phyloP scores from a whole-genome alignment of 331 rosid genomes.

The Telfairia occidentalis region DNA sequence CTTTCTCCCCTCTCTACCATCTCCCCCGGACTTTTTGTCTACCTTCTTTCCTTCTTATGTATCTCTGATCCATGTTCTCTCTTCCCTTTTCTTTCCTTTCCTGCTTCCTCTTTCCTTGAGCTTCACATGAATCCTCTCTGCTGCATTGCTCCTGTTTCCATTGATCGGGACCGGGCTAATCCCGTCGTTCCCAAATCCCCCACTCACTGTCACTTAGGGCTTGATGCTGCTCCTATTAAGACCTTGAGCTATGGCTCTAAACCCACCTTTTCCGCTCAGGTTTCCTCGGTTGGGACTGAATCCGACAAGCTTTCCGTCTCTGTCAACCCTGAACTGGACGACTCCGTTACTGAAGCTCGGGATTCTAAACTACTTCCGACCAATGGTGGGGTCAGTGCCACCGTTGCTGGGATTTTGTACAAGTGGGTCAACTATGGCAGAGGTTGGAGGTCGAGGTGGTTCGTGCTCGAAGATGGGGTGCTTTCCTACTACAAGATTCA shows the following conservation, averaged over 20 bases:
- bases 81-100: background rate
- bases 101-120: background rate
- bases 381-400: conserved; percentile 38
- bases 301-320: conserved; percentile 33
- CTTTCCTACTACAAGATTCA: conserved; percentile 94
- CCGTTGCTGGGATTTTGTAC: conserved; percentile 78
- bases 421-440: conserved; percentile 99
- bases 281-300: conserved; percentile 44
- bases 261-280: conserved; percentile 50
- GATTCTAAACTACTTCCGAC: conserved; percentile 47
- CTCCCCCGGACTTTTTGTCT: conserved; percentile 11
- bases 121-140: conserved; percentile 99
- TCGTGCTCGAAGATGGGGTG: conserved; percentile 88
- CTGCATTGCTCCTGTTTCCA: conserved; percentile 99
- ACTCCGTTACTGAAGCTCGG: conserved; percentile 27
- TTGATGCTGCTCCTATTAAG: conserved; percentile 41
- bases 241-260: conserved; percentile 41
- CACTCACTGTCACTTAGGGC: conserved; percentile 43
- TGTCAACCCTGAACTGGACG: conserved; percentile 39
- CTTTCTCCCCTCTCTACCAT: background rate
- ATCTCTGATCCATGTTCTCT: conserved; percentile 1
- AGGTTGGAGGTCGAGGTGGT: conserved; percentile 98
- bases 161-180: conserved; percentile 70
- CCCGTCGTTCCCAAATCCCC: conserved; percentile 35
- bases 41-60: background rate